Base-by-base conservation (phyloP, 441 rosid species). In the Adansonia rubrostipa region DNA sequence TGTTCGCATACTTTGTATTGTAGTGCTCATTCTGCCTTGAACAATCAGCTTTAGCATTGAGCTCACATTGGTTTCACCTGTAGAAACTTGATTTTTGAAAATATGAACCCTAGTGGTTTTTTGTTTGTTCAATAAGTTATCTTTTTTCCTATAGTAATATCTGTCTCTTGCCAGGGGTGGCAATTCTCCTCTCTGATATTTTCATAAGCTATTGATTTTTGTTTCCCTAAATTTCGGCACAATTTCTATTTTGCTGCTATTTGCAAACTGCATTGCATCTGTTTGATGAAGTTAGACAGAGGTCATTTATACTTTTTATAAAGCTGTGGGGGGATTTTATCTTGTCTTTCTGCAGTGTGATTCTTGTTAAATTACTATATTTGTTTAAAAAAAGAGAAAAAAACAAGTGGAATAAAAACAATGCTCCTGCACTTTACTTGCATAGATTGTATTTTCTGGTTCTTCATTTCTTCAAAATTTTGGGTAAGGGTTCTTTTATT, bases 271-370 rank as follows among this genome's bases (percentile, higher is more conserved):
- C 50, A 17, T 40, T 2, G 0, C 10, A 19, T 72, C 51, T 10
- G 20, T 20, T 24, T 47, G 57, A 61, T 44, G 45, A 57, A 45
- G 44, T 60, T 74, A 60, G 74, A 50, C 10, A 11, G 60, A 50
- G 17, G 20, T 53, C 4, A 33, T 33, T 42, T 71, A 44, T 28
- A 14, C 54, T 9, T 20, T 67, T 9, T 10, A 19, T 9, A 22
- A 71, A 50, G 42, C 22, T 1, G 22, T 50, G 74, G 74, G 74
- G 74, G 17, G 24, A 9, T 33, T 69, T 67, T 24, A 50, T 24
- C 20, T 9, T 22, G 1, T 50, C 60, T 67, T n/a, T 44, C 11
- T 70, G 42, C 60, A 14, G 9, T 7, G 13, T 51, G 20, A 51
- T 50, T 70, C 19, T 22, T 70, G 74, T 70, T 50, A 7, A 50